phyloP scores from a whole-genome alignment of 164 flowering plant genomes.

The Dillenia turbinata region DNA sequence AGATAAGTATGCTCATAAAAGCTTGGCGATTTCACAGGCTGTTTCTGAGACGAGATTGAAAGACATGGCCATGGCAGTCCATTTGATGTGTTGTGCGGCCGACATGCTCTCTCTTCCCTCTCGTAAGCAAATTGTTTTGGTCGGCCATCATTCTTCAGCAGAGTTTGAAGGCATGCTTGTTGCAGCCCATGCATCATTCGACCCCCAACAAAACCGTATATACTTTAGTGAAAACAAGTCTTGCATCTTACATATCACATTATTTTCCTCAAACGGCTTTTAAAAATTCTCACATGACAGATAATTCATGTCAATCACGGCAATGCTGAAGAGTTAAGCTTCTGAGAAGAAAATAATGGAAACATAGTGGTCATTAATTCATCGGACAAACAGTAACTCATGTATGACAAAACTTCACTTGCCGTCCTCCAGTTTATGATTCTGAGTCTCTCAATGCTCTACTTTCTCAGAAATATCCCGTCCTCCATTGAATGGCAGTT shows the following conservation, averaged over 20 bases:
- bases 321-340: constrained; percentile 52
- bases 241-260: not conserved
- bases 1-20: too few relatives aligned
- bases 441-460: constrained; percentile 42
- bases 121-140: constrained; percentile 77
- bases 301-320: constrained; percentile 79
- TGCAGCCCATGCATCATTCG: constrained; percentile 69
- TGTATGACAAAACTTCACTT: constrained; percentile 86
- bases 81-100: constrained; percentile 90
- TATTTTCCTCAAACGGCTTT: not conserved
- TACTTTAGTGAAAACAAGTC: too few relatives aligned
- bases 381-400: constrained; percentile 49
- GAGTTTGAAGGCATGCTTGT: constrained; percentile 65
- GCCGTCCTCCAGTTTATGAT: constrained; percentile 60
- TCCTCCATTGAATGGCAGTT: not conserved
- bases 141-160: constrained; percentile 45
- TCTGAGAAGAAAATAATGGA: constrained; percentile 67
- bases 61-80: constrained; percentile 76
- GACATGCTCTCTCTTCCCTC: constrained; percentile 72
- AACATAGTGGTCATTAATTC: constrained; percentile 47
- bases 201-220: constrained; percentile 71
- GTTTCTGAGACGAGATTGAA: constrained; percentile 74
- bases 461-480: constrained; percentile 29
- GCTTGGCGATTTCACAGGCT: constrained; percentile 43
- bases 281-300: constrained; percentile 28